phyloP scores from a whole-genome alignment of 148 eudicot species.

The Rhododendron vialii region DNA sequence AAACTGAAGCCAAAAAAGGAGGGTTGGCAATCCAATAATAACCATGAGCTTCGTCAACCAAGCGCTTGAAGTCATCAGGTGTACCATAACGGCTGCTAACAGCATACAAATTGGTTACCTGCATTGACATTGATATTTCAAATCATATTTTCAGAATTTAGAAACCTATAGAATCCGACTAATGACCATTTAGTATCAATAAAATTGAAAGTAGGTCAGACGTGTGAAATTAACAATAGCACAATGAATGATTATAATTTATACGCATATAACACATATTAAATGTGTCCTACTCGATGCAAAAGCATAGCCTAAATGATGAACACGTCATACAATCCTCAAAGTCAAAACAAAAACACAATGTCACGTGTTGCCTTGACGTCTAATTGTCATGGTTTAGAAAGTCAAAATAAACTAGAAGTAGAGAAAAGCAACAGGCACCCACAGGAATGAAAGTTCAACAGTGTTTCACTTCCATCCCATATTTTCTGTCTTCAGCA shows the following conservation, averaged over 20 bases:
- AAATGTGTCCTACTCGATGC: not conserved
- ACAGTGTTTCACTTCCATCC: not conserved
- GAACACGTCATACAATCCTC: not conserved
- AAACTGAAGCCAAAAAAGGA: conserved; percentile 1
- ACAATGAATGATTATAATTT: not conserved
- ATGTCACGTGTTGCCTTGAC: not conserved
- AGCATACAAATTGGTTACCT: conserved; percentile 93
- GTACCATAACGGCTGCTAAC: conserved; percentile 98
- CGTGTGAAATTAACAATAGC: not conserved
- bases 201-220: not conserved
- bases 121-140: conserved; percentile 25
- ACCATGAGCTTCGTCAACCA: conserved; percentile 99
- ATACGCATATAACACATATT: not conserved
- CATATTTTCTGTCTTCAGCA: not conserved
- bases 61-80: conserved; percentile 94
- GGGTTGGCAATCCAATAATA: not conserved
- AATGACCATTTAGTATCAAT: not conserved
- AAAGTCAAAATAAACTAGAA: not conserved
- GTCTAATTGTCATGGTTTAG: not conserved
- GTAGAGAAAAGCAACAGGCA: not conserved
- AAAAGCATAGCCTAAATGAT: not conserved
- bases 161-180: not conserved
- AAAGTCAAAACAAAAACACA: not conserved
- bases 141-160: conserved; percentile 11
- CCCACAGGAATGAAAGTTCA: conserved; percentile 1